Base-by-base conservation (phyloP, 352 stramenopile genomes). In the Phytophthora litchii region DNA sequence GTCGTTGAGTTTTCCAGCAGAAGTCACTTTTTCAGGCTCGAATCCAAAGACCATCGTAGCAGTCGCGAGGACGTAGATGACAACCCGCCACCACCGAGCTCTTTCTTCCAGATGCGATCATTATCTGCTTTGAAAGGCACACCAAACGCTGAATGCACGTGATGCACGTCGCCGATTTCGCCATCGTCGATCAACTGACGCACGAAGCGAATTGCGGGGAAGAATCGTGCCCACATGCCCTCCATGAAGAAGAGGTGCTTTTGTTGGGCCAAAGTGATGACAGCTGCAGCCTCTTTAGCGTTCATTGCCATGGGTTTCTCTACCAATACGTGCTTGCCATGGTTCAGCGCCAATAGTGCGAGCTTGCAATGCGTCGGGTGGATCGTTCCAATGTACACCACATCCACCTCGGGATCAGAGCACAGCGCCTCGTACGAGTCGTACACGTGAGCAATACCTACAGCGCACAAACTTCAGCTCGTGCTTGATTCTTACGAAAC, bases 301-400 rank as follows among this genome's bases (percentile, higher is more conserved):
- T 94, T 86, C 85, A 97, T 83, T 9, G 85, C 75, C 76, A 97
- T 93, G 8, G 91, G 90, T 65, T 97, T 98, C 67, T 98, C 92
- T 43, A 97, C 78, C 7, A 98, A 67, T 35, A 96, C 86, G 75
- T 97, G 89, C 67, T 97, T 98, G 61, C 77, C 76, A 40, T 88
- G 74, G 6, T 80, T 56, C 0, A 97, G 62, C 19, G 23, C 23
- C 23, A 27, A 27, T 27, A 27, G 23, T 27, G 84, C 92, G 40
- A 92, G 64, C 32, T 87, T 65, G 29, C 80, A 82, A 70, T 97
- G 90, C 51, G 82, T 74, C 5, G 79, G 72, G 71, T 97, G 87
- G 17, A 97, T 64, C 42, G 91, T 97, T 31, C 77, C 89, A 34
- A 97, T 77, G 70, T 97, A 97, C 19, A 96, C 79, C 31, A 96